Conservation (phyloP, 768 basidiomycete species). For the Leccinum ochraceum region DNA sequence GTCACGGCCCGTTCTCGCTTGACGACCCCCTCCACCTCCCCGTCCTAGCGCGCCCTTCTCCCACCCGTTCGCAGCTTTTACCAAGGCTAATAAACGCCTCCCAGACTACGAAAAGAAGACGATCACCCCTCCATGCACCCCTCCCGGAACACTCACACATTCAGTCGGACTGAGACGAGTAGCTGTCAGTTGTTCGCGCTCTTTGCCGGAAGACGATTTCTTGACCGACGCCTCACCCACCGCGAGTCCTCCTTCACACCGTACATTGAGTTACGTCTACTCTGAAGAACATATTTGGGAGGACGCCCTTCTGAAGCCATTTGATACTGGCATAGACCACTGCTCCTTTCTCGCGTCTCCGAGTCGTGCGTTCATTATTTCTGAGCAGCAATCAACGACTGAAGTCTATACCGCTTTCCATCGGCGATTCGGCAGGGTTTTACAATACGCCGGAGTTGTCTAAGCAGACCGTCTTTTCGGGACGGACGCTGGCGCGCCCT, state of each 20-base stretch:
- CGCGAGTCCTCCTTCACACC: slow-evolving; percentile 11
- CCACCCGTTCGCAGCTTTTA: slow-evolving; percentile 63
- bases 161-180: slow-evolving; percentile 17
- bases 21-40: slow-evolving; percentile 22
- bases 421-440: slow-evolving; percentile 46
- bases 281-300: slow-evolving; percentile 49
- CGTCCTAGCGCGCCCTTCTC: slow-evolving; percentile 12
- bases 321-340: slow-evolving; percentile 40
- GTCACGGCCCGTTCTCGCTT: slow-evolving; percentile 29
- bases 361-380: slow-evolving; percentile 12
- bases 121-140: slow-evolving; percentile 22
- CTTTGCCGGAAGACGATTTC: slow-evolving; percentile 29
- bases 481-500: slow-evolving; percentile 36
- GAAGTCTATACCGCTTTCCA: slow-evolving; percentile 49
- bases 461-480: slow-evolving; percentile 28
- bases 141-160: slow-evolving; percentile 21
- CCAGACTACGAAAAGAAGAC: slow-evolving; percentile 47
- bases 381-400: slow-evolving; percentile 39
- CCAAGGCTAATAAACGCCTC: slow-evolving; percentile 44
- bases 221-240: slow-evolving; percentile 10
- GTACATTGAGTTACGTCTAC: slow-evolving; percentile 25
- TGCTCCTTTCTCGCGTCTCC: slow-evolving; percentile 16
- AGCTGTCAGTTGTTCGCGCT: slow-evolving; percentile 13
- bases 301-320: slow-evolving; percentile 40
- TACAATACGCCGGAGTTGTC: slow-evolving; percentile 43